Conservation (phyloP, 441 rosid species). For the Gossypium schwendimanii region DNA sequence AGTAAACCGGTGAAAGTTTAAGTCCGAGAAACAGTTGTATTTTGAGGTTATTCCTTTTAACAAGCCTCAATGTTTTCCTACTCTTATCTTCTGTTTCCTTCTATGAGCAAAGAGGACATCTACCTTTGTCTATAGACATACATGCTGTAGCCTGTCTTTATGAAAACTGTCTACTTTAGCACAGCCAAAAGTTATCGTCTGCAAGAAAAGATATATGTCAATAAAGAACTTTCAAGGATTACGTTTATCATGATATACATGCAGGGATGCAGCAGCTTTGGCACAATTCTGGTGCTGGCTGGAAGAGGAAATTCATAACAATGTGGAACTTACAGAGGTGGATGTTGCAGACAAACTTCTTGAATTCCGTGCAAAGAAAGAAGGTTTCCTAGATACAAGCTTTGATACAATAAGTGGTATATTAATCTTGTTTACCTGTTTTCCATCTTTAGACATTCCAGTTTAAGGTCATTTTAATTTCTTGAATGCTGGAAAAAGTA, state of each 20-base stretch:
- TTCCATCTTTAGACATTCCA: background rate
- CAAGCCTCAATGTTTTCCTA: background rate
- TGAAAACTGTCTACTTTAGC: background rate
- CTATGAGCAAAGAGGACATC: background rate
- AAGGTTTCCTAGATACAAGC: slow-evolving; percentile 84
- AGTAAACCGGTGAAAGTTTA: background rate
- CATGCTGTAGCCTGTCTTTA: background rate
- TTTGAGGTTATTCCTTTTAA: background rate
- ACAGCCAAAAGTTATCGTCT: background rate
- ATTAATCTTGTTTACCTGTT: slow-evolving; percentile 15
- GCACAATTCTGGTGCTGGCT: slow-evolving; percentile 91
- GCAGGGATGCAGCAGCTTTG: slow-evolving; percentile 94
- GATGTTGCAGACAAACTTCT: slow-evolving; percentile 82
- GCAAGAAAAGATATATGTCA: background rate
- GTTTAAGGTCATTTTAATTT: background rate
- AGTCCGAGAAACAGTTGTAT: background rate
- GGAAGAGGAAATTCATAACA: slow-evolving; percentile 67
- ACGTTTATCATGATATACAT: slow-evolving; percentile 11
- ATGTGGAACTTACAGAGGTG: slow-evolving; percentile 69
- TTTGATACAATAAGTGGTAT: slow-evolving; percentile 94
- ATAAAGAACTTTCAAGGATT: background rate
- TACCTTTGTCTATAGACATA: background rate
- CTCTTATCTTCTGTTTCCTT: background rate
- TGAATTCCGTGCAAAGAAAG: slow-evolving; percentile 74
- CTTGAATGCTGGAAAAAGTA: background rate